A percentile compares a stretch with the other conserved stretches of the same genome.
phyloP scores from a whole-genome alignment of 2,329 filamentous ascomycete species.

The Daldinia eschscholtzii region DNA sequence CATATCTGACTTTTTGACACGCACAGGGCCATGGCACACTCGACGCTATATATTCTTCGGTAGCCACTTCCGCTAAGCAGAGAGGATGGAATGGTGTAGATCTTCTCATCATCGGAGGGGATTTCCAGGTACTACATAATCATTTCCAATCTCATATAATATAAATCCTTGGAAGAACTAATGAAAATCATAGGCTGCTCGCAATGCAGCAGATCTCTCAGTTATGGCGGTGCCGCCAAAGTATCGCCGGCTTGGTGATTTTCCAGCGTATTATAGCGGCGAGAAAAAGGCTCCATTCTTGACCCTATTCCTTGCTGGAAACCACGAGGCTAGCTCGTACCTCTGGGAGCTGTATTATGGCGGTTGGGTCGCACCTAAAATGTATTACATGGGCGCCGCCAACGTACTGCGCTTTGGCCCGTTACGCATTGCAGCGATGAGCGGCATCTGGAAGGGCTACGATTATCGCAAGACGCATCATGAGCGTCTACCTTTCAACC shows the following conservation, averaged over 20 bases:
- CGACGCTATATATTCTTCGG: slow-evolving; percentile 88
- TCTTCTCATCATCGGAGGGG: slow-evolving; percentile 92
- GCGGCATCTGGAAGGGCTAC: slow-evolving; percentile 94
- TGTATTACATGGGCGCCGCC: slow-evolving; percentile 95
- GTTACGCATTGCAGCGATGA: slow-evolving; percentile 88
- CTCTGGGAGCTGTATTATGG: slow-evolving; percentile 95
- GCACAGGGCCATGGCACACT: slow-evolving; percentile 88
- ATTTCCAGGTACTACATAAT: slow-evolving; percentile 78
- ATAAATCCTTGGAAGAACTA: slow-evolving; percentile 3
- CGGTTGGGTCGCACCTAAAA: slow-evolving; percentile 96
- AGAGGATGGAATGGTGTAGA: slow-evolving; percentile 87
- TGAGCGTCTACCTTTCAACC: slow-evolving; percentile 87
- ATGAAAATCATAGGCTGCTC: slow-evolving; percentile 68
- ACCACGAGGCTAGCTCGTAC: slow-evolving; percentile 93
- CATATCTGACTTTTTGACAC: slow-evolving; percentile 42
- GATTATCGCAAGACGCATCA: slow-evolving; percentile 87
- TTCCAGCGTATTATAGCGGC: slow-evolving; percentile 93
- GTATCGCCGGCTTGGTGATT: slow-evolving; percentile 90
- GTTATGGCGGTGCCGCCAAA: slow-evolving; percentile 92
- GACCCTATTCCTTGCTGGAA: slow-evolving; percentile 93
- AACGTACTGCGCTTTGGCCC: slow-evolving; percentile 88
- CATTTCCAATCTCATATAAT: slow-evolving; percentile 3
- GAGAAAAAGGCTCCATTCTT: slow-evolving; percentile 82
- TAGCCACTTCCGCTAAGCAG: slow-evolving; percentile 74
- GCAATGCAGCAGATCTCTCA: slow-evolving; percentile 88